Evolutionary conservation across 2,329 filamentous ascomycete species (phyloP).

Genomic region (Trichoderma semiorbis): DNA sequence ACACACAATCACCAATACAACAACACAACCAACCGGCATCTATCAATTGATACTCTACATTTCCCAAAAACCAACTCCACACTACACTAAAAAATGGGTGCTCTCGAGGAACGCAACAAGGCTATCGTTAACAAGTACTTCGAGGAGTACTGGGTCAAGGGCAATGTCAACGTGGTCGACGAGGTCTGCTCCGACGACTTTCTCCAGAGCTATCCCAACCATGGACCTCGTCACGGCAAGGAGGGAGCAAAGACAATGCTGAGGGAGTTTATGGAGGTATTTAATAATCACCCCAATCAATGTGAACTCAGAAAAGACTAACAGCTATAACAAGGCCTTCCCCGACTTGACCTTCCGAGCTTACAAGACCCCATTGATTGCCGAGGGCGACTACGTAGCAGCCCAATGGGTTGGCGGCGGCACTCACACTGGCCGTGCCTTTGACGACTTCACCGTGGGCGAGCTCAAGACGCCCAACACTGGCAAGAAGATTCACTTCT

Average conservation of each 20-base stretch:
- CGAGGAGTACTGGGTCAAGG: background rate
- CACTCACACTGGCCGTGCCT: background rate
- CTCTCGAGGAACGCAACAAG: background rate
- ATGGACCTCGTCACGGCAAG: background rate
- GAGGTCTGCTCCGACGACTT: background rate
- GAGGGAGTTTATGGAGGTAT: background rate
- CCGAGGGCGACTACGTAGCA: background rate
- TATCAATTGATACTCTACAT: background rate
- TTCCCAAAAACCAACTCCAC: background rate
- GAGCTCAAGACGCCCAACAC: background rate
- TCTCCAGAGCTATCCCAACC: background rate
- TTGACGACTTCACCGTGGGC: background rate
- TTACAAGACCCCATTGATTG: slow-evolving; percentile 1
- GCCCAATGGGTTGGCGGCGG: background rate
- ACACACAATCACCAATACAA: background rate
- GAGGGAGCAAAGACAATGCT: background rate
- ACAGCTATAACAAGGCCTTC: background rate
- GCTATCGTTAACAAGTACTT: background rate
- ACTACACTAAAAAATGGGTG: background rate
- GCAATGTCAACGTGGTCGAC: background rate
- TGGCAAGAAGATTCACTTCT: background rate
- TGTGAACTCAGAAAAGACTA: background rate
- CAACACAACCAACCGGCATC: background rate
- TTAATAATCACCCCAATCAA: background rate
- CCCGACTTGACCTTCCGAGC: background rate